These are phyloP conservation scores for Hanseniaspora lindneri DNA, from an alignment of 805 yeast species.

Conservation along the genomic window DNA sequence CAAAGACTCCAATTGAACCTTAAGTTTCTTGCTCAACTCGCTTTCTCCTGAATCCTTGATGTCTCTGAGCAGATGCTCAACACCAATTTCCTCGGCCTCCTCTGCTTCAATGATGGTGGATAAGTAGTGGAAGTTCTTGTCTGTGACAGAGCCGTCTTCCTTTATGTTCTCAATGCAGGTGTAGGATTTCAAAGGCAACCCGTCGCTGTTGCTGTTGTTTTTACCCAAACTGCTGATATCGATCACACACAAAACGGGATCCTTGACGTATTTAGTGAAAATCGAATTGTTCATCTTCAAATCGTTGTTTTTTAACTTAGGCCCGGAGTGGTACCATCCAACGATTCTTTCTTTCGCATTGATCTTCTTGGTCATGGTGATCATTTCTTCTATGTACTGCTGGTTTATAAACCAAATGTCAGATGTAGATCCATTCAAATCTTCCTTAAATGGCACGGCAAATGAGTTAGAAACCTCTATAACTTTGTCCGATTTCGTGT, in stretches of 20 bases:
- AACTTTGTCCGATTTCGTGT: constrained; percentile 33
- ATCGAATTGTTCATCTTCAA: constrained; percentile 71
- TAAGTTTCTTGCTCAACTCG: constrained; percentile 68
- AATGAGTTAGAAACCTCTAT: constrained; percentile 81
- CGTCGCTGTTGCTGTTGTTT: constrained; percentile 25
- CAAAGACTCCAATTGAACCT: constrained; percentile 79
- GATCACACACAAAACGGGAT: constrained; percentile 74
- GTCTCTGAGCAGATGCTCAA: constrained; percentile 87
- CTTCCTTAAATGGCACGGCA: constrained; percentile 98
- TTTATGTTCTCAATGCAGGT: constrained; percentile 88
- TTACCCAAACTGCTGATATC: constrained; percentile 60
- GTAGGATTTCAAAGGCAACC: constrained; percentile 93
- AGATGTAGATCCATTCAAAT: constrained; percentile 56
- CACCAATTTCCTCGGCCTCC: constrained; percentile 99
- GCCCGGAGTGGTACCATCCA: constrained; percentile 99
- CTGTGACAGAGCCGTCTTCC: constrained; percentile 88
- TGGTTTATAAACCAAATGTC: constrained; percentile 96
- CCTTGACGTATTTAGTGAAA: constrained; percentile 68
- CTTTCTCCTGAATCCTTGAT: constrained; percentile 96
- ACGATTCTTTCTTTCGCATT: constrained; percentile 91
- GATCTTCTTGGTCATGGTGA: constrained; percentile 93
- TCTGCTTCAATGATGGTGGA: constrained; percentile 92
- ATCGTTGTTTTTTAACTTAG: constrained; percentile 78
- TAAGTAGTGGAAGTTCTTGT: constrained; percentile 82
- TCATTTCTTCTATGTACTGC: constrained; percentile 90